Base-by-base conservation (phyloP, 2,329 filamentous ascomycete species). In the Coniochaeta sp. region DNA sequence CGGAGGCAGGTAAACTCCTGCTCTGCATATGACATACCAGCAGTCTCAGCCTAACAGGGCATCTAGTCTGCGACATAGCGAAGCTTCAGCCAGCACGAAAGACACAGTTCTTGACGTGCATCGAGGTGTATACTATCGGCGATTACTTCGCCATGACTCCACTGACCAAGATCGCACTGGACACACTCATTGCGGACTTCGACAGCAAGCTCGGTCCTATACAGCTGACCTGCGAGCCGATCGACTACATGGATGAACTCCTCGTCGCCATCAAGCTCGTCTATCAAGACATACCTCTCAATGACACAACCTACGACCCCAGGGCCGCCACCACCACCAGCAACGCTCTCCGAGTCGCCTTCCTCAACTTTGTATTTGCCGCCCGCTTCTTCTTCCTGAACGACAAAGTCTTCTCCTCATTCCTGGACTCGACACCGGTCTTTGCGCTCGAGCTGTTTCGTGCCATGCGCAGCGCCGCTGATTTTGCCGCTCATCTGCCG, bases 371-470 rank as follows among this genome's bases (percentile, higher is more conserved):
- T n/a, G 47, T 59, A 8, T 61, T 64, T 61, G 50, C 60, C 6
- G 62, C 62, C 1, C 62, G 65, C 12, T 66, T 63, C 28, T 63
- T 38, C 26, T 60, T 67, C 28, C n/a, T 65, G 22, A 60, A 65
- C 22, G 60, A 63, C n/a, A n/a, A 43, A 1, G 57, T 28, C 1
- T 67, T 67, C 61, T 61, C 50, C 34, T 16, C 14, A 1, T 66
- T 66, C 40, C 57, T 66, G 1, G 64, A 66, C 43, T 57, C 63
- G 5, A 60, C 56, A 1, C 62, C 64, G 1, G 57, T 43, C 1
- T 61, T 67, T 11, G 62, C 64, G 2, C 59, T 67, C 2, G 64
- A 66, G 40, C 54, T 67, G 12, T 66, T 66, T 43, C 61, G 64
- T 9, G 58, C 58, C 28, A 66, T 66, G 63, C 61, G 65, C 4